Percentiles rank a stretch among this genome's conserved stretches.
Evolutionary conservation across 2,329 filamentous ascomycete species (phyloP).

Genomic region (Corynespora cassiicola): DNA sequence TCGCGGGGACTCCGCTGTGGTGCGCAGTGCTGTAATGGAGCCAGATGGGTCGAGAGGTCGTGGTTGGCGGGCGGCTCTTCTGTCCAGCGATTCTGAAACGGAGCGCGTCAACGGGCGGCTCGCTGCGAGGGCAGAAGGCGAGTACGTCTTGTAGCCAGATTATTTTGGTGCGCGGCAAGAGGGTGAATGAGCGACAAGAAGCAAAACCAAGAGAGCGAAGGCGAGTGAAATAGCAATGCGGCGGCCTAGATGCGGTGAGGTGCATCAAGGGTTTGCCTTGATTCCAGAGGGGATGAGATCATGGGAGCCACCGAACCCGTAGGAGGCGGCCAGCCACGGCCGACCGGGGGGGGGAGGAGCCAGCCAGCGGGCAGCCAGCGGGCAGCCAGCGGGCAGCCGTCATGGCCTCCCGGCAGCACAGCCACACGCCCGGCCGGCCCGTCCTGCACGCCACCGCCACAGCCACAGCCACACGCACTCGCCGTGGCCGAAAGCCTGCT

Average conservation of each 20-base stretch:
- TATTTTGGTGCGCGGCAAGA: conserved; percentile 14
- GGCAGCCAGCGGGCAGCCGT: no score
- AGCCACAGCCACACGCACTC: no score
- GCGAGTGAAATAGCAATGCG: conserved; percentile 30
- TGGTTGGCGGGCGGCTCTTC: conserved; percentile 42
- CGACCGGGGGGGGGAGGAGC: no score
- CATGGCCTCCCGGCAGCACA: neutral
- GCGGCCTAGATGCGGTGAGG: conserved; percentile 30
- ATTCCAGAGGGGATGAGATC: no score
- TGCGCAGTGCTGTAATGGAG: conserved; percentile 8
- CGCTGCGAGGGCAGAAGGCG: conserved; percentile 43
- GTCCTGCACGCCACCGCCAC: no score
- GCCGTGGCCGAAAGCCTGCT: conserved; percentile 1
- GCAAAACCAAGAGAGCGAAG: conserved; percentile 10
- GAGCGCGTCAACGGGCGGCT: no score
- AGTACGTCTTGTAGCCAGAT: no score
- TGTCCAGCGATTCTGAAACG: conserved; percentile 42
- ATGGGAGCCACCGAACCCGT: no score
- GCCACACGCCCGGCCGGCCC: conserved; percentile 3
- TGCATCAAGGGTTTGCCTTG: conserved; percentile 29
- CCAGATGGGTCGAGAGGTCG: conserved; percentile 16
- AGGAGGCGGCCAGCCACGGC: no score
- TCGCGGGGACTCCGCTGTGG: conserved; percentile 22
- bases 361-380: no score
- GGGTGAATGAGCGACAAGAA: conserved; percentile 19